Percentiles rank a stretch among this genome's conserved stretches.
phyloP scores from a whole-genome alignment of 306 rosid species.

The Malus sieversii region DNA sequence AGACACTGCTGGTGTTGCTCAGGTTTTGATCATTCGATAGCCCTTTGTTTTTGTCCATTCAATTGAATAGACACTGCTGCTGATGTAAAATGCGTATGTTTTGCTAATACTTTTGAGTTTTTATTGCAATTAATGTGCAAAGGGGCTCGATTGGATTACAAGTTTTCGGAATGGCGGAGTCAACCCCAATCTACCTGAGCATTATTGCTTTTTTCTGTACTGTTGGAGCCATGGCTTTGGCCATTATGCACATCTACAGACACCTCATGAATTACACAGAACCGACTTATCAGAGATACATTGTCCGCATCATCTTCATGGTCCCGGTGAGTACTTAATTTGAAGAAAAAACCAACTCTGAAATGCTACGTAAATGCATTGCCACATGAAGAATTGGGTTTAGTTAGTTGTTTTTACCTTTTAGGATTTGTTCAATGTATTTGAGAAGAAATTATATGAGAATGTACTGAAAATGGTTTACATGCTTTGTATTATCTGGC shows the following conservation, averaged over 20 bases:
- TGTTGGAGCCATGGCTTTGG: constrained; percentile 69
- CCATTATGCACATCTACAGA: constrained; percentile 65
- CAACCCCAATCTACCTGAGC: constrained; percentile 49
- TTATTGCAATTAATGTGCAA: background rate
- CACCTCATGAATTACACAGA: constrained; percentile 93
- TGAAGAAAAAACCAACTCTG: background rate
- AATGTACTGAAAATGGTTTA: background rate
- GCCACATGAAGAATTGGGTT: background rate
- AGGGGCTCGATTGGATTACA: background rate
- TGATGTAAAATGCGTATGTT: background rate
- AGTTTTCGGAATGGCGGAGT: constrained; percentile 43
- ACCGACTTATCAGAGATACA: constrained; percentile 89
- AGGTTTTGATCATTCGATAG: constrained; percentile 3
- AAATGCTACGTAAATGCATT: background rate
- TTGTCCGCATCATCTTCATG: constrained; percentile 90
- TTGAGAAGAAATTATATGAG: background rate
- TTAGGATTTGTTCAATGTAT: background rate
- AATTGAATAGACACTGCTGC: too few species aligned
- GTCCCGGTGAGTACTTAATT: constrained; percentile 61
- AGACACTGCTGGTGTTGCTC: background rate
- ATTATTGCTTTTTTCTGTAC: constrained; percentile 81
- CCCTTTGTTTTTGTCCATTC: background rate
- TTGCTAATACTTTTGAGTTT: background rate
- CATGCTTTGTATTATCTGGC: background rate
- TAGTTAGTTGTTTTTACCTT: background rate